Conservation (phyloP, 1,284 basidiomycete genomes). For the Megacollybia platyphylla region DNA sequence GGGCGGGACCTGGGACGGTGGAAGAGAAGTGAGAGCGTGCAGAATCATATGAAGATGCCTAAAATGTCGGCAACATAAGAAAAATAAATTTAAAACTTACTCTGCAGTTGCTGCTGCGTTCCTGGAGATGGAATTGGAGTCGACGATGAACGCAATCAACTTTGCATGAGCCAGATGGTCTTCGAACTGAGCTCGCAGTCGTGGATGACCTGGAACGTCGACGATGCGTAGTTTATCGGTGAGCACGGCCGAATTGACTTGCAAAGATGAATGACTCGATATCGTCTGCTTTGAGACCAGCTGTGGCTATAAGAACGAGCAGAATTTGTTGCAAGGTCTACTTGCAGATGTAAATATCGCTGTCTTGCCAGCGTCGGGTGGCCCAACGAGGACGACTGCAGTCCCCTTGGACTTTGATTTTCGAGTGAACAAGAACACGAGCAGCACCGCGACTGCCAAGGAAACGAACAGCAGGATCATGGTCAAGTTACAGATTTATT, state of each 20-base stretch:
- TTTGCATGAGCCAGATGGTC: conserved; percentile 50
- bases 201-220: conserved; percentile 70
- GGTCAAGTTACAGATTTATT: too few species aligned
- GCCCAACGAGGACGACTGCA: conserved; percentile 51
- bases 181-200: conserved; percentile 57
- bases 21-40: conserved; percentile 55
- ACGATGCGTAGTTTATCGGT: conserved; percentile 31
- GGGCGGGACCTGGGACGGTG: conserved; percentile 52
- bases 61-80: conserved; percentile 1
- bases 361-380: conserved; percentile 67
- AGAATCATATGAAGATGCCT: conserved; percentile 65
- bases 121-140: conserved; percentile 60
- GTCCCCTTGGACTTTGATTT: conserved; percentile 36
- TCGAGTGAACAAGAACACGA: conserved; percentile 23
- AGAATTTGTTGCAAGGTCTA: conserved; percentile 3
- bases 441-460: too few species aligned
- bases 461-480: too few species aligned
- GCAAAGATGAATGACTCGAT: conserved; percentile 62
- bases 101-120: conserved; percentile 64
- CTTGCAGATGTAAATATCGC: conserved; percentile 35
- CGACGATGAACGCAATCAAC: conserved; percentile 62
- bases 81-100: conserved; percentile 27
- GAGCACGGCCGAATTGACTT: conserved; percentile 45
- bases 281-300: conserved; percentile 50
- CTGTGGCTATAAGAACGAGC: conserved; percentile 20